These are phyloP conservation scores for Hirschfeldia incana DNA, from an alignment of 345 rosid species.

Conservation along the genomic window DNA sequence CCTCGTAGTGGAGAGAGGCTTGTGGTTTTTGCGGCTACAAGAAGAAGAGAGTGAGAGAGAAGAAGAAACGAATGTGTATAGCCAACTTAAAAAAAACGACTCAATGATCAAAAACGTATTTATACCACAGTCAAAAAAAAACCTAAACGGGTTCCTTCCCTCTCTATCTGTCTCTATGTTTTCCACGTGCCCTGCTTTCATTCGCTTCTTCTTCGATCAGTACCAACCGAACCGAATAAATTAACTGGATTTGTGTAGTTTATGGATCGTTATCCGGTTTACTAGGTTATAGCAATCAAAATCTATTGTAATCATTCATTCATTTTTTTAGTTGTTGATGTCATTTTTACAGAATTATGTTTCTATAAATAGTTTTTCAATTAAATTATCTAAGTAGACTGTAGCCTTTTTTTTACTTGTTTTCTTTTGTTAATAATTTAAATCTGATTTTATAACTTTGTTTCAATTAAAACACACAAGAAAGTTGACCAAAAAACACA, in stretches of 20 bases:
- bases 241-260: not conserved
- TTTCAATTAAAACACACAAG: not conserved
- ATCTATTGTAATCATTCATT: not conserved
- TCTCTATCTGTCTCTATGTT: conserved; percentile 35
- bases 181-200: conserved; percentile 21
- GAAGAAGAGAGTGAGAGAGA: conserved; percentile 18
- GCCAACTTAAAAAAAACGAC: conserved; percentile 27
- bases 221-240: conserved; percentile 18
- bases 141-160: conserved; percentile 42
- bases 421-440: not conserved
- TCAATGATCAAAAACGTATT: conserved; percentile 23
- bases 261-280: conserved; percentile 29
- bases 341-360: not conserved
- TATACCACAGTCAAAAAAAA: conserved; percentile 32
- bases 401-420: not conserved
- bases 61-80: conserved; percentile 43
- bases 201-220: not conserved
- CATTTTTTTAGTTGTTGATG: not conserved
- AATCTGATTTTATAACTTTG: not conserved
- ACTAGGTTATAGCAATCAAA: conserved; percentile 20
- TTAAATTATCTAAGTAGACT: not conserved
- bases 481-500: too few species aligned
- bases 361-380: conserved; percentile 4
- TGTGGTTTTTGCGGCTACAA: conserved; percentile 22
- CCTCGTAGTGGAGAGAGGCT: conserved; percentile 6